Evolutionary conservation across 257 asterid species (phyloP), one percentile per base, ranked within the genome.

Genomic region (Jacaranda copaia): DNA sequence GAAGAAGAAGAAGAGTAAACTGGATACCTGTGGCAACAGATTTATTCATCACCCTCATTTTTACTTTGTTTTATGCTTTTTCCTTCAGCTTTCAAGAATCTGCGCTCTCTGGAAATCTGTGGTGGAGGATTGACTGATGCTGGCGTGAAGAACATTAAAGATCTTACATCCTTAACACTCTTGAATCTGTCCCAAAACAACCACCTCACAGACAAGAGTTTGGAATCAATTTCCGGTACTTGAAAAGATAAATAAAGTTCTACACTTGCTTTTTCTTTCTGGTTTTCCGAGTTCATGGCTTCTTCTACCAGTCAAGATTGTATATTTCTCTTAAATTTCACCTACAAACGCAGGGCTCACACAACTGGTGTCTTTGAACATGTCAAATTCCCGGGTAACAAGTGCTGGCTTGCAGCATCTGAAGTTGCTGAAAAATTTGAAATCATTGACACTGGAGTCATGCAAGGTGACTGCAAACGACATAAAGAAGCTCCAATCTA

Each of bases 101-200:
- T 96, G 82, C 91, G 91, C 4, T 92, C 98, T 18, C 88, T 96
- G 81, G 99, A 96, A 84, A 86, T 93, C 75, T 96, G 99, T 52
- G 97, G 99, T 8, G 99, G 99, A 16, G 94, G 92, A 62, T 84
- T 96, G 79, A 93, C 98, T 16, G 99, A 96, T 85, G 88, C 82
- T 56, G 99, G 98, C 18, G 99, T 96, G 36, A 93, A 88, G 91
- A 92, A 96, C 83, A 90, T 96, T 59, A 96, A 92, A 84, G 98
- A 92, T 67, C 98, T 96, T 59, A 88, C 86, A n/a, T 89, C 93
- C 71, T 85, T 96, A 59, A 85, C 90, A 5, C 88, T 96, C 63
- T 75, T 96, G 79, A 96, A 93, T 83, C 91, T 96, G 39, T 96
- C 98, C 67, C 99, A 96, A 86, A 96, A 96, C 86, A 57, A 65